These are phyloP conservation scores for Polymyxa betae DNA, from an alignment of 208 protist species.

Conservation along the genomic window DNA sequence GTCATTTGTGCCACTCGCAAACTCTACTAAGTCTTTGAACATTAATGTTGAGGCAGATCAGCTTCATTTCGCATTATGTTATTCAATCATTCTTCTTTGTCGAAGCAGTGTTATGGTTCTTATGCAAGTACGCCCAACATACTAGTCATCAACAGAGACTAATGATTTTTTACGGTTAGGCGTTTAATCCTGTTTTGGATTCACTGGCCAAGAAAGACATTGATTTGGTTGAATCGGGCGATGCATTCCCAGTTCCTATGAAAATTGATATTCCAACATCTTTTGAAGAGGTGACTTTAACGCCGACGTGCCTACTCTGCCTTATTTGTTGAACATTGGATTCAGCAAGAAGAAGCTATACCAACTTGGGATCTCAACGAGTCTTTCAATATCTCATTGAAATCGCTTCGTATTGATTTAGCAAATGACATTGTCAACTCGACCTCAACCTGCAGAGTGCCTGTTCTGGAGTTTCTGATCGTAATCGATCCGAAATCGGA, in stretches of 20 bases:
- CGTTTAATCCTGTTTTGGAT: background rate
- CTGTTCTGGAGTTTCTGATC: background rate
- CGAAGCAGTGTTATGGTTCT: no score
- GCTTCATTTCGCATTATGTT: no score
- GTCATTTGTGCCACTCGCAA: no score
- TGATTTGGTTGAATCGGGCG: background rate
- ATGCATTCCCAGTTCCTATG: background rate
- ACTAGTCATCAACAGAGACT: no score
- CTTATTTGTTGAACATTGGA: background rate
- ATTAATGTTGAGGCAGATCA: no score
- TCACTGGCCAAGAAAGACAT: background rate
- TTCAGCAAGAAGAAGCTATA: background rate
- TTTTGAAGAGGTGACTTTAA: background rate
- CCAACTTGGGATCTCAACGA: constrained; percentile 1
- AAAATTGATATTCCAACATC: background rate
- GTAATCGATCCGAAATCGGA: background rate
- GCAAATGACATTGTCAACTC: background rate
- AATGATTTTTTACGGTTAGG: no score
- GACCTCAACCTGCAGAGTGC: background rate
- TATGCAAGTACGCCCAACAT: no score
- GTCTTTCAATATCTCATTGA: background rate
- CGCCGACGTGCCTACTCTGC: background rate
- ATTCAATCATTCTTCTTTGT: no score
- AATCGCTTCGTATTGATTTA: background rate
- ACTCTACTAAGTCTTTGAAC: no score